Evolutionary conservation across 441 rosid genomes (phyloP).

Genomic region (Brassica balearica): DNA sequence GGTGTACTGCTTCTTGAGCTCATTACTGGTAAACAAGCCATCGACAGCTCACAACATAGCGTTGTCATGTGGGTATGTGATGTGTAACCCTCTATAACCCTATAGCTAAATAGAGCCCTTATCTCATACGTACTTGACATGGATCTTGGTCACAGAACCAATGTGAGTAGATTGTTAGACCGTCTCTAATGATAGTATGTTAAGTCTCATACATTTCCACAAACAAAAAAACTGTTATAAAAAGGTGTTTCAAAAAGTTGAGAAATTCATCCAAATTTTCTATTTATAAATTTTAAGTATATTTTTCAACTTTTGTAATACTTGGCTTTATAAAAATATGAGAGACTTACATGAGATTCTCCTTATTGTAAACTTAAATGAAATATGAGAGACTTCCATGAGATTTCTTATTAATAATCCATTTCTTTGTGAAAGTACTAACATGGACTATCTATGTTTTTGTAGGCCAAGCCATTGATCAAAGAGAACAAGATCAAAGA

Average conservation of each 20-base stretch:
- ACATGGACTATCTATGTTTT: background rate
- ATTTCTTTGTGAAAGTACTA: background rate
- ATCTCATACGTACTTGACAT: background rate
- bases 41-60: slow-evolving; percentile 81
- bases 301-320: background rate
- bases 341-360: background rate
- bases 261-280: background rate
- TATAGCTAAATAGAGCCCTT: slow-evolving; percentile 1
- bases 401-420: too few species aligned
- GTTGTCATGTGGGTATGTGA: slow-evolving; percentile 92
- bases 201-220: background rate
- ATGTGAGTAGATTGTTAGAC: background rate
- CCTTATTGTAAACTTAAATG: background rate
- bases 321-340: too few species aligned
- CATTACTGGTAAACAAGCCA: slow-evolving; percentile 85
- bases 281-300: background rate
- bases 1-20: slow-evolving; percentile 87
- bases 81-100: slow-evolving; percentile 3
- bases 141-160: background rate
- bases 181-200: background rate
- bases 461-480: slow-evolving; percentile 89
- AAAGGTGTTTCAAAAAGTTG: background rate
- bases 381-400: too few species aligned
- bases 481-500: slow-evolving; percentile 50
- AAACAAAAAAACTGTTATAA: background rate